phyloP scores from a whole-genome alignment of 2,329 filamentous ascomycete species.

The Dactylellina drechsleri region DNA sequence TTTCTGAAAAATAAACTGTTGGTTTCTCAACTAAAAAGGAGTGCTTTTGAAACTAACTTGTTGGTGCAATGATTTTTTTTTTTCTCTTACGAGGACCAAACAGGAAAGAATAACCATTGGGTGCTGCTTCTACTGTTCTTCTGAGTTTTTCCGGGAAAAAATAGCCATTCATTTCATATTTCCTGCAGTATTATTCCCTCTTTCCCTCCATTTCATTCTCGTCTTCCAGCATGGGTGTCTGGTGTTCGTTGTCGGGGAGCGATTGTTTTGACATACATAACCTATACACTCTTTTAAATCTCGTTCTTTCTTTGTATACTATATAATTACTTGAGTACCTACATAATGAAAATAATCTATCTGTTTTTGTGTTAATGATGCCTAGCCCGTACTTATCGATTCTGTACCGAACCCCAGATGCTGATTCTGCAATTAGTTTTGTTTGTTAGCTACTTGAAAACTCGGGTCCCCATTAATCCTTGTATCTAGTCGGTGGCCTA shows the following conservation, averaged over 20 bases:
- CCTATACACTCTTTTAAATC: conserved; percentile 23
- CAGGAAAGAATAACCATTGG: conserved; percentile 15
- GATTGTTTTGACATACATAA: conserved; percentile 14
- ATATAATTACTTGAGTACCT: conserved; percentile 14
- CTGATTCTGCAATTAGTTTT: too few species aligned
- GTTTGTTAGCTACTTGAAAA: too few species aligned
- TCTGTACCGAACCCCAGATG: too few species aligned
- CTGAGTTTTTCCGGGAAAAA: conserved; percentile 3
- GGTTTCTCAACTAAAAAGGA: conserved; percentile 13
- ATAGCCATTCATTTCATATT: conserved; percentile 9
- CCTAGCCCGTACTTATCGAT: too few species aligned
- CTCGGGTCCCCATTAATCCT: too few species aligned
- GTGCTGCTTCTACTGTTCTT: conserved; percentile 13
- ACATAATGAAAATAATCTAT: conserved; percentile 13
- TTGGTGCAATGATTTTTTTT: conserved; percentile 3
- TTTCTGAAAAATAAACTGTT: conserved; percentile 3
- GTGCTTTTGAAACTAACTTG: conserved; percentile 15
- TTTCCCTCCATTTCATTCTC: conserved; percentile 16
- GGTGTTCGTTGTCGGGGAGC: conserved; percentile 18
- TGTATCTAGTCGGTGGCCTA: too few species aligned
- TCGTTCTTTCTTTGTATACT: conserved; percentile 32
- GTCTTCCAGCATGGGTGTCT: conserved; percentile 34
- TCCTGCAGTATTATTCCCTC: conserved; percentile 10
- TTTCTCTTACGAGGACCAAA: conserved; percentile 13
- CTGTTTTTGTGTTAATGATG: not conserved